phyloP scores from a whole-genome alignment of 164 flowering plant genomes.

The Aristolochia fimbriata region DNA sequence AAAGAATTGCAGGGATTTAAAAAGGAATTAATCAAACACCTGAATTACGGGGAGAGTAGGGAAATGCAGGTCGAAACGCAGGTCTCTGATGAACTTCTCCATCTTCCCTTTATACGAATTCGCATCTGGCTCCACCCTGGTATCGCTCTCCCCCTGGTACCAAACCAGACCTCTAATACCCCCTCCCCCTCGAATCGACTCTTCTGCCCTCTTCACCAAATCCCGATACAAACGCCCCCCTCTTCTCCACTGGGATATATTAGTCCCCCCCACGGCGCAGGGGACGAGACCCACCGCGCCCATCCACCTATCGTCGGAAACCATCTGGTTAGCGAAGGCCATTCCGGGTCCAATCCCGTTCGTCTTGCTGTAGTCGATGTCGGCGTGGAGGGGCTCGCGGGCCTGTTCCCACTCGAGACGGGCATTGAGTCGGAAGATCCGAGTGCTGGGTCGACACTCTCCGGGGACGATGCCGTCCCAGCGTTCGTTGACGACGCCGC shows the following conservation, averaged over 20 bases:
- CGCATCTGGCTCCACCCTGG: constrained; percentile 27
- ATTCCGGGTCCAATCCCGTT: constrained; percentile 70
- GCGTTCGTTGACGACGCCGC: constrained; percentile 32
- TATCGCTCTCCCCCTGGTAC: constrained; percentile 70
- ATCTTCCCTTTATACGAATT: constrained; percentile 28
- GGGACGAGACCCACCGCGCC: constrained; percentile 62
- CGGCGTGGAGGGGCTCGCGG: constrained; percentile 52
- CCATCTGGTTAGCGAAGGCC: constrained; percentile 35
- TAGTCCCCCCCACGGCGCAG: constrained; percentile 70
- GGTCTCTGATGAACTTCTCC: constrained; percentile 27
- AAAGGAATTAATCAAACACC: constrained; percentile 22
- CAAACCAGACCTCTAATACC: constrained; percentile 40
- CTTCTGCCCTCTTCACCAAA: constrained; percentile 33
- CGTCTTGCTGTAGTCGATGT: constrained; percentile 38
- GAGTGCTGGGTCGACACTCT: constrained; percentile 26
- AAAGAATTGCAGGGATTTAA: background rate
- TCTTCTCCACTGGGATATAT: constrained; percentile 41
- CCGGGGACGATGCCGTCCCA: constrained; percentile 55
- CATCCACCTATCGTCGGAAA: constrained; percentile 14
- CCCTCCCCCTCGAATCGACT: constrained; percentile 35
- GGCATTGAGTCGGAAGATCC: constrained; percentile 30
- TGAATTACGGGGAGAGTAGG: constrained; percentile 52
- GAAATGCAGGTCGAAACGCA: constrained; percentile 36
- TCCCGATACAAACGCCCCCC: constrained; percentile 34
- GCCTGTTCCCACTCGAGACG: constrained; percentile 44